These are phyloP conservation scores for Conidiobolus incongruus DNA, from an alignment of 371 early-diverging fungal species.

Conservation along the genomic window DNA sequence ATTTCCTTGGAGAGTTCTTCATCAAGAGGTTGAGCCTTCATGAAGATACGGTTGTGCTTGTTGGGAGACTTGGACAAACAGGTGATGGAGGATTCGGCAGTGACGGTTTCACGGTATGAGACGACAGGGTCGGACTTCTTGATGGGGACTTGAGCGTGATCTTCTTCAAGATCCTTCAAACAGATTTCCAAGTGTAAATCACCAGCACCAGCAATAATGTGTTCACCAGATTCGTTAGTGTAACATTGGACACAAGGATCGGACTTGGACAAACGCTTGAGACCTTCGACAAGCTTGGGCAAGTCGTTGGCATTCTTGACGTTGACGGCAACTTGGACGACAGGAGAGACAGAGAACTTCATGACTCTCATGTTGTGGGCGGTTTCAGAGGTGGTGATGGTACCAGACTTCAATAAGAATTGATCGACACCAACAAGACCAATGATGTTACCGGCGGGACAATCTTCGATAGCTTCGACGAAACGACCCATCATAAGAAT, in stretches of 20 bases:
- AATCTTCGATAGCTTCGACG: conserved; percentile 96
- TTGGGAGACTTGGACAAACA: conserved; percentile 98
- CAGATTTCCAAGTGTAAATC: conserved; percentile 99
- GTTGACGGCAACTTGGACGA: conserved; percentile 94
- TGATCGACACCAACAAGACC: conserved; percentile 99
- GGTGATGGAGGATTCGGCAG: conserved; percentile 52
- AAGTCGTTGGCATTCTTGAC: conserved; percentile 95
- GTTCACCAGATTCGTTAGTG: conserved; percentile 92
- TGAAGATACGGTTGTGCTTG: conserved; percentile 99
- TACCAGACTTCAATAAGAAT: conserved; percentile 98
- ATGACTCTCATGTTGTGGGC: conserved; percentile 98
- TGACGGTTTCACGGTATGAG: conserved; percentile 92
- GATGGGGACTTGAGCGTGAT: conserved; percentile 97
- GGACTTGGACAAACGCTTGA: conserved; percentile 95
- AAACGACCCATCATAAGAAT: conserved; percentile 99
- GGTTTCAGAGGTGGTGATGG: conserved; percentile 80
- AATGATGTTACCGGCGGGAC: conserved; percentile 99
- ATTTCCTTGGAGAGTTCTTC: conserved; percentile 75
- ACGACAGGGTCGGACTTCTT: conserved; percentile 93
- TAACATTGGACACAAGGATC: conserved; percentile 95
- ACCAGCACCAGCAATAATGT: conserved; percentile 99
- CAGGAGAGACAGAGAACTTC: conserved; percentile 99
- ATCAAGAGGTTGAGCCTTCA: conserved; percentile 84
- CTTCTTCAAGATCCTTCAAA: conserved; percentile 98
- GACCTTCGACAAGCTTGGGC: conserved; percentile 98